A percentile compares a stretch with the other conserved stretches of the same genome.
These are phyloP conservation scores for Neophaeococcomyces aloes DNA, from an alignment of 2,329 filamentous ascomycete genomes.

Conservation along the genomic window DNA sequence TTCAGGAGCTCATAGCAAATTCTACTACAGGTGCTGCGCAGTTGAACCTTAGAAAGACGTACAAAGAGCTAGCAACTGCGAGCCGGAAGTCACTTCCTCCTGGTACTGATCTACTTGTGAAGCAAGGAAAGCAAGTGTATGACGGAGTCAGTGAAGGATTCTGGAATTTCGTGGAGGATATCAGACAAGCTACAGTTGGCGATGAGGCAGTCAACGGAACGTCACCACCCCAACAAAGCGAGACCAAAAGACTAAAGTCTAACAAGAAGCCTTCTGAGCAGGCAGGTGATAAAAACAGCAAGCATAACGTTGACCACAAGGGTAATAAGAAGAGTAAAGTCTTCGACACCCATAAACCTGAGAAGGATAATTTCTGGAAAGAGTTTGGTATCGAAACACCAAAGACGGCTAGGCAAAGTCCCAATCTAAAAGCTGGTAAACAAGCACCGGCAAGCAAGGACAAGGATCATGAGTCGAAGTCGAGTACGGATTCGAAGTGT, in stretches of 20 bases:
- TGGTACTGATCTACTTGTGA: slow-evolving; percentile 43
- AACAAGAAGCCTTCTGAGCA: slow-evolving; percentile 19
- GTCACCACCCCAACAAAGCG: background rate
- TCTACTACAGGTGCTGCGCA: slow-evolving; percentile 11
- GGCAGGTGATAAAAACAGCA: slow-evolving; percentile 24
- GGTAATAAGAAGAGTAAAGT: background rate
- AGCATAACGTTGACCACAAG: slow-evolving; percentile 5
- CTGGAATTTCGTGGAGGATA: slow-evolving; percentile 90
- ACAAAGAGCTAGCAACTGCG: slow-evolving; percentile 29
- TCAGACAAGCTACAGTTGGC: slow-evolving; percentile 88
- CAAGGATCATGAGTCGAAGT: slow-evolving; percentile 12
- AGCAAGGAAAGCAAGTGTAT: slow-evolving; percentile 64
- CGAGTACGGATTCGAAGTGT: slow-evolving; percentile 13
- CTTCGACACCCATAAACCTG: slow-evolving; percentile 8
- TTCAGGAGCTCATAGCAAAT: slow-evolving; percentile 1
- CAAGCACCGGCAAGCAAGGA: slow-evolving; percentile 13
- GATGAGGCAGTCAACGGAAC: slow-evolving; percentile 65
- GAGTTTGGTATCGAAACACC: slow-evolving; percentile 42
- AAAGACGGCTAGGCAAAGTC: slow-evolving; percentile 26
- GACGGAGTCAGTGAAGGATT: slow-evolving; percentile 82
- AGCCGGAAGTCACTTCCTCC: slow-evolving; percentile 35
- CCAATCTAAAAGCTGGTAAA: slow-evolving; percentile 21
- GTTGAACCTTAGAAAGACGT: slow-evolving; percentile 21
- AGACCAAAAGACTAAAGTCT: background rate
- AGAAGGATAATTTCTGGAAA: slow-evolving; percentile 41